Conservation (phyloP, 2,329 filamentous ascomycete species). For the Sarocladiaceae sp. region DNA sequence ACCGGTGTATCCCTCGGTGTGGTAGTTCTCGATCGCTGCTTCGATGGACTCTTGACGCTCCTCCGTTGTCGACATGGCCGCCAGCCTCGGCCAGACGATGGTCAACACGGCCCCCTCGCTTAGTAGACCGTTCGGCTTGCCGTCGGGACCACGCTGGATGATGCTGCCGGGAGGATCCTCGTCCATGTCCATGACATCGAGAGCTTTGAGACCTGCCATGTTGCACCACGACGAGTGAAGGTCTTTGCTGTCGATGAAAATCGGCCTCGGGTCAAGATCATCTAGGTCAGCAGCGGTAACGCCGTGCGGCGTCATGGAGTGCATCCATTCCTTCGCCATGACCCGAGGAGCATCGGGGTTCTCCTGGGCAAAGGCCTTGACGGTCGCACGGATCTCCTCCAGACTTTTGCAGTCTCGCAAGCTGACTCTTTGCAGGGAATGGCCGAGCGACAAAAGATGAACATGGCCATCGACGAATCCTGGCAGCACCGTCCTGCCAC, state of each 20-base stretch:
- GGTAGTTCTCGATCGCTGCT: slow-evolving; percentile 32
- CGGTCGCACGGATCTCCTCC: slow-evolving; percentile 34
- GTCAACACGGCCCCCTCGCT: slow-evolving; percentile 33
- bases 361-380: slow-evolving; percentile 31
- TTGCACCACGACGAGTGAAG: slow-evolving; percentile 41
- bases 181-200: slow-evolving; percentile 21
- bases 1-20: slow-evolving; percentile 34
- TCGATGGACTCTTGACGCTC: slow-evolving; percentile 30
- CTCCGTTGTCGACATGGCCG: slow-evolving; percentile 25
- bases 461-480: slow-evolving; percentile 48
- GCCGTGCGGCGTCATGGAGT: slow-evolving; percentile 32
- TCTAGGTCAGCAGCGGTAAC: slow-evolving; percentile 35
- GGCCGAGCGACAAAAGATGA: slow-evolving; percentile 42
- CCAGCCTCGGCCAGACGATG: slow-evolving; percentile 36
- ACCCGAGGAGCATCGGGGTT: slow-evolving; percentile 32
- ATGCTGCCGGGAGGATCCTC: slow-evolving; percentile 33
- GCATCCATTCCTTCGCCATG: slow-evolving; percentile 36
- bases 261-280: slow-evolving; percentile 35
- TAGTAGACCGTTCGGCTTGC: slow-evolving; percentile 33
- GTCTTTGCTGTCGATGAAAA: slow-evolving; percentile 38
- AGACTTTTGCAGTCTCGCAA: slow-evolving; percentile 35
- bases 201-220: slow-evolving; percentile 33
- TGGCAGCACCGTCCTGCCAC: slow-evolving; percentile 29
- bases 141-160: slow-evolving; percentile 27
- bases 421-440: slow-evolving; percentile 39